Evolutionary conservation across 129 eudicot species (phyloP), one percentile per base, ranked within the genome.

Genomic region (Tagetes patula): DNA sequence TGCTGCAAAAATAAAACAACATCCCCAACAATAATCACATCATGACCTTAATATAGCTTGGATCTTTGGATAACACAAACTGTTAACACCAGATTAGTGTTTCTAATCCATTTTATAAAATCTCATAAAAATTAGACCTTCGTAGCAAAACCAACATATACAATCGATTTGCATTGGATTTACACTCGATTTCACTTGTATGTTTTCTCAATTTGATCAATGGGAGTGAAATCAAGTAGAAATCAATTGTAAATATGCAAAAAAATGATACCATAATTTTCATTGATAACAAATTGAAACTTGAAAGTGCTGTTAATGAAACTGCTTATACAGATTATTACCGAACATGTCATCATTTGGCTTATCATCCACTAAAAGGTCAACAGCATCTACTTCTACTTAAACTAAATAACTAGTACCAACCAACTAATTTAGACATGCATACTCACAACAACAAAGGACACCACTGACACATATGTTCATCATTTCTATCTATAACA

Each of bases 1-100:
- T 49, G 77, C 84, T 71, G 65, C 61, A 61, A 73, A 31, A 76
- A 42, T 0, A 36, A 34, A 70, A 20, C 27, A 20, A 20, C 27
- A 20, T 20, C 54, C 8, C 61, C 30, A 67, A 55, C 45, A 46
- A 33, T 10, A 41, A 59, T 9, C 13, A 46, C 10, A 3, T 46
- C 13, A 46, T 8, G 13, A 46, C 13, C 13, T 46, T 8, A 46
- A 46, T 46, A 46, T 0, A 7, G 2, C 11, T 45, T 1, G 10
- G 8, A 49, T 3, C 8, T 53, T 5, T 6, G 0, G 2, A 53
- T 0, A 14, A 3, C 1, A 5, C 2, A 53, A 2, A 20, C 33
- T 0, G 6, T 7, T 14, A 6, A 55, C 34, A 20, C 27, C 27
- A 20, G 27, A 20, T 20, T 20, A 20, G 27, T 20, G 27, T 20